Conservation (phyloP, 179 eudicot genomes). For the Amaranthus tricolor region DNA sequence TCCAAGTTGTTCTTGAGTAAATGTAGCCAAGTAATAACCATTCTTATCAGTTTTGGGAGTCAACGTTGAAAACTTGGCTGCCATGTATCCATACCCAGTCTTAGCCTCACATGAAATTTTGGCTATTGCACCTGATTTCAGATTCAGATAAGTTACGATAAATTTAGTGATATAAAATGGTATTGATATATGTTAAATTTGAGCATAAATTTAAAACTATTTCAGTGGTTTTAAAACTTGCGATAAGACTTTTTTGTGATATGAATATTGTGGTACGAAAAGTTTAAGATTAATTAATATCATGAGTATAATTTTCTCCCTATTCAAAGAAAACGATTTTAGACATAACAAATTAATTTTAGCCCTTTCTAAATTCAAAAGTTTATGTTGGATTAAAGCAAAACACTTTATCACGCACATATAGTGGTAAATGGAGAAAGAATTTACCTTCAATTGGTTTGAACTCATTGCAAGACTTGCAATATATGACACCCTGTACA, state of each 20-base stretch:
- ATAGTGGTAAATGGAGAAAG: background rate
- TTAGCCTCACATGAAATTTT: conserved; percentile 25
- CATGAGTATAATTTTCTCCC: too few species aligned
- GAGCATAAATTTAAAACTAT: too few species aligned
- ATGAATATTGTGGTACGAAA: too few species aligned
- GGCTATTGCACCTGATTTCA: conserved; percentile 24
- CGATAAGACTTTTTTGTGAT: too few species aligned
- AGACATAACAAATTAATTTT: too few species aligned
- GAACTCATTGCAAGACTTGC: conserved; percentile 17
- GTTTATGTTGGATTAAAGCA: too few species aligned
- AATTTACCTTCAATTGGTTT: conserved; percentile 29
- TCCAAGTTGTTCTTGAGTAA: conserved; percentile 27
- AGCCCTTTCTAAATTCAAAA: too few species aligned
- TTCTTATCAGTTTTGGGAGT: conserved; percentile 28
- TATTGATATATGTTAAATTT: too few species aligned
- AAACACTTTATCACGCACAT: too few species aligned
- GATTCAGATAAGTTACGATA: background rate
- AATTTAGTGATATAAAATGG: background rate
- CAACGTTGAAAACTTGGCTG: conserved; percentile 13
- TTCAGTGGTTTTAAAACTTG: too few species aligned
- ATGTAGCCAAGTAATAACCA: conserved; percentile 33
- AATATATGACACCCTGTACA: conserved; percentile 32
- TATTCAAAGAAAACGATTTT: too few species aligned
- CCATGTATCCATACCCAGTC: conserved; percentile 11
- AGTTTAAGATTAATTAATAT: too few species aligned